phyloP scores from a whole-genome alignment of 768 basidiomycete species.

The Piloderma croceum region DNA sequence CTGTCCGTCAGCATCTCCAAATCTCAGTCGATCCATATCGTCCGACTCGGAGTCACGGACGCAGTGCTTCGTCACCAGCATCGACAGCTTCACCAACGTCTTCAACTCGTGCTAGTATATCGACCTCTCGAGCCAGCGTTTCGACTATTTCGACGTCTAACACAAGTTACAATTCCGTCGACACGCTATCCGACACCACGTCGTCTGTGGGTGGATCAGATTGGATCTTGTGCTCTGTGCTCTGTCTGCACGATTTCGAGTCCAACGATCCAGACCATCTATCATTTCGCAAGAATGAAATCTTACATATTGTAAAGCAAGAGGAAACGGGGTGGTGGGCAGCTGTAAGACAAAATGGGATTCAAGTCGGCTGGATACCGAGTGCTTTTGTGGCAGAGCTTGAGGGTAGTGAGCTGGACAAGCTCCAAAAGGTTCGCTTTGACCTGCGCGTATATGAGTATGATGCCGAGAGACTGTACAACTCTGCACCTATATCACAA shows the following conservation, averaged over 20 bases:
- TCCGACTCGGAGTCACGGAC: too few species aligned
- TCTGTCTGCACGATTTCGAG: constrained; percentile 65
- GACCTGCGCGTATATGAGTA: constrained; percentile 43
- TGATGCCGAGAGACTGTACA: constrained; percentile 41
- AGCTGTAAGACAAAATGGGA: constrained; percentile 51
- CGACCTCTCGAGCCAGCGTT: too few species aligned
- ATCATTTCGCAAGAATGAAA: constrained; percentile 59
- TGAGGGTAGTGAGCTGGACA: constrained; percentile 44
- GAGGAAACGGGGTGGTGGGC: constrained; percentile 82
- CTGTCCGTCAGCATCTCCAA: too few species aligned
- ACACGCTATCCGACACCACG: constrained; percentile 24
- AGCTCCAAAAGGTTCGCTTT: constrained; percentile 37
- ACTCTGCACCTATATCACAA: constrained; percentile 32
- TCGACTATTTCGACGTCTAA: too few species aligned
- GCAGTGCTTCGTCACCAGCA: too few species aligned
- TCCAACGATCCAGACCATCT: constrained; percentile 59
- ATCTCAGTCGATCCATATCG: too few species aligned
- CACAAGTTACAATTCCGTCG: too few species aligned
- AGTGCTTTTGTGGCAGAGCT: constrained; percentile 60
- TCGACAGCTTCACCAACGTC: background rate
- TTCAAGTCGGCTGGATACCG: constrained; percentile 70
- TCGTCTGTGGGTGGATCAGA: constrained; percentile 26
- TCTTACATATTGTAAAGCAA: constrained; percentile 61
- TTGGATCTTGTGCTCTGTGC: constrained; percentile 42
- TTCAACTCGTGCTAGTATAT: constrained; percentile 4